Percentiles rank a stretch among this genome's conserved stretches.
Evolutionary conservation across 1,284 basidiomycete genomes (phyloP).

Genomic region (Boletus sp.): DNA sequence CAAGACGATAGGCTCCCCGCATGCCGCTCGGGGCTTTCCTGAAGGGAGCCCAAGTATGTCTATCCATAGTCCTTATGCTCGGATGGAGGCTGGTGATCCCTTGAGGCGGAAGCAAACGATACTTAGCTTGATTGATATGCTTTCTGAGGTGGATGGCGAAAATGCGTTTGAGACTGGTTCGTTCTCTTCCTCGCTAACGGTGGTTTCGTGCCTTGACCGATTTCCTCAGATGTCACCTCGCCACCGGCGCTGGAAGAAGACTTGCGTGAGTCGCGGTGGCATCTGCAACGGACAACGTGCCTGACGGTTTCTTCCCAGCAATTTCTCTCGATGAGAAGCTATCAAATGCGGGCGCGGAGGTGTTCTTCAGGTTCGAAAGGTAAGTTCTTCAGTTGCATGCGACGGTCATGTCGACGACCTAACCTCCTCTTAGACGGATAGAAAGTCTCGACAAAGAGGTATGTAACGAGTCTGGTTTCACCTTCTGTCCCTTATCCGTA

Average conservation of each 20-base stretch:
- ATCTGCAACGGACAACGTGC: slow-evolving; percentile 2
- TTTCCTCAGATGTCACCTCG: slow-evolving; percentile 32
- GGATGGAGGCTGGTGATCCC: slow-evolving; percentile 28
- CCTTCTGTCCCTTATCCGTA: slow-evolving; percentile 13
- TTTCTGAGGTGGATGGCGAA: slow-evolving; percentile 55
- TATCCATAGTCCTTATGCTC: slow-evolving; percentile 30
- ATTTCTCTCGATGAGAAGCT: slow-evolving; percentile 34
- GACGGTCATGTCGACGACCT: not conserved
- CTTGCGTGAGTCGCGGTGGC: slow-evolving; percentile 39
- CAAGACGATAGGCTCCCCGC: slow-evolving; percentile 23
- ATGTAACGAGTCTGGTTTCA: slow-evolving; percentile 1
- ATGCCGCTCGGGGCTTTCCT: slow-evolving; percentile 29
- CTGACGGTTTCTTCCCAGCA: slow-evolving; percentile 16
- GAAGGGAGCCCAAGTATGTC: slow-evolving; percentile 31
- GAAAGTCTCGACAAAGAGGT: slow-evolving; percentile 35
- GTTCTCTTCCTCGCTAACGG: slow-evolving; percentile 18
- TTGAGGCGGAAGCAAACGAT: slow-evolving; percentile 56
- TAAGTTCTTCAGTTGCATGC: slow-evolving; percentile 15
- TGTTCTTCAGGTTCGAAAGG: slow-evolving; percentile 33
- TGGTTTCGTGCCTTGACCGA: slow-evolving; percentile 6
- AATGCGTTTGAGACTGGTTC: slow-evolving; percentile 43
- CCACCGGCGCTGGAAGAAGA: slow-evolving; percentile 56
- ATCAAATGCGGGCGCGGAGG: slow-evolving; percentile 33
- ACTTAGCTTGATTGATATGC: slow-evolving; percentile 57
- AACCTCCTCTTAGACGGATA: slow-evolving; percentile 24